These are phyloP conservation scores for Blastocystis sp. DNA, from an alignment of 352 stramenopile species.

Conservation along the genomic window DNA sequence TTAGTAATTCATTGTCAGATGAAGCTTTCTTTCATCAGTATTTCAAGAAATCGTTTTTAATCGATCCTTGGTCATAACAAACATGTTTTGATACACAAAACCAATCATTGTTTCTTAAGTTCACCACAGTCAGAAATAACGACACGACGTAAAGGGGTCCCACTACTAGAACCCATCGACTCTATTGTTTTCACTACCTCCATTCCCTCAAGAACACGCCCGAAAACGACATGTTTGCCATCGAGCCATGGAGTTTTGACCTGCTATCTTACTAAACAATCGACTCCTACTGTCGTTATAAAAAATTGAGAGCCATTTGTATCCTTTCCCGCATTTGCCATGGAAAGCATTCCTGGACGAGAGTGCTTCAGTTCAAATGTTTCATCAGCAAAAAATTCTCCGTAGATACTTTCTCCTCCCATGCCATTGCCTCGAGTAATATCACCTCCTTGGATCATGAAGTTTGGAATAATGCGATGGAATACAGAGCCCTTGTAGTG, in stretches of 20 bases:
- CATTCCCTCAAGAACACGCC: slow-evolving; percentile 82
- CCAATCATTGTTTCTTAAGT: slow-evolving; percentile 11
- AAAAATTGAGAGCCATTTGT: slow-evolving; percentile 91
- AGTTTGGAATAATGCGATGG: slow-evolving; percentile 96
- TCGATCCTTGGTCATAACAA: slow-evolving; percentile 19
- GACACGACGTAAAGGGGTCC: background rate
- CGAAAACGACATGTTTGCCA: slow-evolving; percentile 94
- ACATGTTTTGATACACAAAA: background rate
- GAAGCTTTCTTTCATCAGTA: background rate
- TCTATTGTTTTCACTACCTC: slow-evolving; percentile 77
- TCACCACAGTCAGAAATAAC: slow-evolving; percentile 38
- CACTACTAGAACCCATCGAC: background rate
- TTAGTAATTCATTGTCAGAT: background rate
- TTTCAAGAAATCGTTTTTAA: slow-evolving; percentile 11
- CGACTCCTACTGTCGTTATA: slow-evolving; percentile 81
- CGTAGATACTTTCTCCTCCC: slow-evolving; percentile 77
- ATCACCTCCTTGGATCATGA: slow-evolving; percentile 89
- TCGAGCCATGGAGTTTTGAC: slow-evolving; percentile 81
- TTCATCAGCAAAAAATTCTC: slow-evolving; percentile 65
- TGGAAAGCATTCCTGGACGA: slow-evolving; percentile 68
- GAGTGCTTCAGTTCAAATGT: slow-evolving; percentile 70
- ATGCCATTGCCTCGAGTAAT: slow-evolving; percentile 83
- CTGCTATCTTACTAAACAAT: slow-evolving; percentile 65
- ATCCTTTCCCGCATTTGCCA: slow-evolving; percentile 80
- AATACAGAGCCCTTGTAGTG: slow-evolving; percentile 99